Evolutionary conservation across 768 basidiomycete genomes (phyloP).

Genomic region (Tricholoma sp.): DNA sequence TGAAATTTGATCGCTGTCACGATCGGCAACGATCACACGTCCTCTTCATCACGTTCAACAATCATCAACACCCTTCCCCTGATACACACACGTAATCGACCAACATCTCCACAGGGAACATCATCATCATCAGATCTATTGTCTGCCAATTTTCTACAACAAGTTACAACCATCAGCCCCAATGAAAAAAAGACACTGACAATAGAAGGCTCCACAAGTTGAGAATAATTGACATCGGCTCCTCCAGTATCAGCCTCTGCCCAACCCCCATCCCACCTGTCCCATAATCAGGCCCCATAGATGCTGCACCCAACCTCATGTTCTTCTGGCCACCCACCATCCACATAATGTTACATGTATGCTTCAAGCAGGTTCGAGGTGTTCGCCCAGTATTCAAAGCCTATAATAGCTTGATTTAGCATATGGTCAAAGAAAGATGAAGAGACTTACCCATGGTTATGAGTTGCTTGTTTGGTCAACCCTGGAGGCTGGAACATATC

Average conservation of each 20-base stretch:
- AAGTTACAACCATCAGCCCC: not conserved
- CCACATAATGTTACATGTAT: no score
- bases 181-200: constrained; percentile 10
- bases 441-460: no score
- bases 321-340: no score
- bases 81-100: constrained; percentile 84
- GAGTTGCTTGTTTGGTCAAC: no score
- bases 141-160: constrained; percentile 59
- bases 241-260: no score
- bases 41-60: constrained; percentile 58
- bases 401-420: no score
- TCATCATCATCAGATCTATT: constrained; percentile 48
- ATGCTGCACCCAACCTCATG: constrained; percentile 28
- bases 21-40: no score
- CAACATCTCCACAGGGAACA: constrained; percentile 68
- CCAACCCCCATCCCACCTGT: no score
- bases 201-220: no score
- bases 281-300: constrained; percentile 8
- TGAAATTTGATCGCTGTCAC: no score
- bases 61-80: constrained; percentile 51
- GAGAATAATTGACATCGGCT: no score
- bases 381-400: constrained; percentile 38
- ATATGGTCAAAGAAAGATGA: no score
- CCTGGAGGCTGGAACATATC: constrained; percentile 57
- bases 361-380: constrained; percentile 5